Evolutionary conservation across 75 land plant species (phyloP).

Genomic region (Chamaecyparis obtusa): DNA sequence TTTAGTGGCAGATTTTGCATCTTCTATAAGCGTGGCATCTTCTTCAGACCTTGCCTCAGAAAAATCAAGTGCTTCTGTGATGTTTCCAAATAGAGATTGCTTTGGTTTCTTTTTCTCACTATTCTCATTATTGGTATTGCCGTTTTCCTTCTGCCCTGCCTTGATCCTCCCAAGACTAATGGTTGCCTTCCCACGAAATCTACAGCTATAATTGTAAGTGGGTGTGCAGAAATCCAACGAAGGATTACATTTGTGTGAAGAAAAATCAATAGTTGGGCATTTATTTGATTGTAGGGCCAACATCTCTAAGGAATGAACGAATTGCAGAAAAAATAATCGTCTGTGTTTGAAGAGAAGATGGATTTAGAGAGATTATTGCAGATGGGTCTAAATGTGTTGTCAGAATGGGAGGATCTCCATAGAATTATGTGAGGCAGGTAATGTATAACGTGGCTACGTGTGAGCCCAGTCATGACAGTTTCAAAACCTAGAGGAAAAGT

Average conservation of each 20-base stretch:
- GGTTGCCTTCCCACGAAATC: too few species aligned
- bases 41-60: constrained; percentile 58
- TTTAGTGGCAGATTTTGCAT: constrained; percentile 62
- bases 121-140: constrained; percentile 7
- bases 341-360: background rate
- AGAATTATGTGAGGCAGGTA: background rate
- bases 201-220: background rate
- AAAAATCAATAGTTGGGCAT: background rate
- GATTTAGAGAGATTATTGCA: background rate
- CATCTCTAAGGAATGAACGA: background rate
- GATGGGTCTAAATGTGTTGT: background rate
- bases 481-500: too few species aligned
- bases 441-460: constrained; percentile 2
- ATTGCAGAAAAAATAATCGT: background rate
- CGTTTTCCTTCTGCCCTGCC: constrained; percentile 19
- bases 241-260: background rate
- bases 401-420: background rate
- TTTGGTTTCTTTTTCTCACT: constrained; percentile 28
- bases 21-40: constrained; percentile 76
- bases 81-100: constrained; percentile 59
- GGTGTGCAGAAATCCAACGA: background rate
- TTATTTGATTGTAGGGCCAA: background rate
- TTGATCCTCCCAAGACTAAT: background rate
- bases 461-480: background rate
- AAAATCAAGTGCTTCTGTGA: constrained; percentile 83